These are phyloP conservation scores for Suillus hirtellus DNA, from an alignment of 768 basidiomycete genomes.

Conservation along the genomic window DNA sequence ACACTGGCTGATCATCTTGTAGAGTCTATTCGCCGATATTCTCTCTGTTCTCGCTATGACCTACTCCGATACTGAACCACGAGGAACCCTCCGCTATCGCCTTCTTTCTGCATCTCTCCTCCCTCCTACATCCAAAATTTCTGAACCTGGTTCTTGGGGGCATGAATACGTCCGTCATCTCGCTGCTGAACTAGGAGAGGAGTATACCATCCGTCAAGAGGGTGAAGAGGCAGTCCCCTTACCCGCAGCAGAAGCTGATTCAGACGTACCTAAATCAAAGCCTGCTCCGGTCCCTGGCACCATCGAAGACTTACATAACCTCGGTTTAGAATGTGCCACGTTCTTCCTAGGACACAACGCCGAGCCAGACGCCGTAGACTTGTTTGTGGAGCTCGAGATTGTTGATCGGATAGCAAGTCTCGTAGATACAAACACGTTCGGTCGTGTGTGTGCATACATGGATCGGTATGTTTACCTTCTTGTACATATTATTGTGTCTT, in stretches of 20 bases:
- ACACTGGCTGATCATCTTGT: conserved; percentile 12
- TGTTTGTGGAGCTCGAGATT: conserved; percentile 91
- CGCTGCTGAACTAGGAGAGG: conserved; percentile 94
- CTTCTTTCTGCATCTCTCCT: conserved; percentile 68
- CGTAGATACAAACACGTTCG: conserved; percentile 86
- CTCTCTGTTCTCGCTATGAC: conserved; percentile 99
- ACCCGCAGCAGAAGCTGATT: conserved; percentile 27
- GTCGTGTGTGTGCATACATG: conserved; percentile 95
- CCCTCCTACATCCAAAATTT: conserved; percentile 61
- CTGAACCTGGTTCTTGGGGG: conserved; percentile 96
- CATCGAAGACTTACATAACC: conserved; percentile 69
- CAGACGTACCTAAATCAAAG: conserved; percentile 32
- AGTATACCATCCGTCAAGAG: conserved; percentile 74
- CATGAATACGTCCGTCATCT: conserved; percentile 98
- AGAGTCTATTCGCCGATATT: conserved; percentile 96
- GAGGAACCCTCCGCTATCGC: conserved; percentile 93
- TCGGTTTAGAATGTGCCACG: conserved; percentile 82
- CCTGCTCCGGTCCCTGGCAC: conserved; percentile 46
- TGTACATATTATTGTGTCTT: conserved; percentile 8
- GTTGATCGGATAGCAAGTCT: conserved; percentile 74
- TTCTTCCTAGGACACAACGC: conserved; percentile 86
- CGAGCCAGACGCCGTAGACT: conserved; percentile 96
- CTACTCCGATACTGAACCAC: conserved; percentile 95
- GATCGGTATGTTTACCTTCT: conserved; percentile 57
- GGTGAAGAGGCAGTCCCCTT: conserved; percentile 32